A percentile compares a stretch with the other conserved stretches of the same genome.
Conservation (phyloP, 169 alveolate species). For the Plasmodium billcollinsi region DNA sequence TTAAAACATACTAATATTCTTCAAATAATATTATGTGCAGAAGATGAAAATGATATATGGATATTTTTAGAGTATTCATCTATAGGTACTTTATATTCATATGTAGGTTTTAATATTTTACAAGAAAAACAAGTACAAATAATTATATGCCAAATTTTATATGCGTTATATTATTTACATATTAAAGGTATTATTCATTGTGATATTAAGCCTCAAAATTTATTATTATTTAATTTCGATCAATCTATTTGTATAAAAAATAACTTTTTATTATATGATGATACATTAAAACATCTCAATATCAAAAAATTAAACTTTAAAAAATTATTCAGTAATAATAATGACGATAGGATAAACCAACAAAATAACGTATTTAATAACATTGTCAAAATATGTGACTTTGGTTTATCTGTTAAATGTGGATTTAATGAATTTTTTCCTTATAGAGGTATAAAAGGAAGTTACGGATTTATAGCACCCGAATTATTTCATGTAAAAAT, state of each 20-base stretch:
- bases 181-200: constrained; percentile 75
- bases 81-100: constrained; percentile 73
- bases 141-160: constrained; percentile 81
- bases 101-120: constrained; percentile 62
- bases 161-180: constrained; percentile 84
- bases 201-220: constrained; percentile 87
- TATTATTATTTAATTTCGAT: constrained; percentile 79
- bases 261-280: constrained; percentile 7
- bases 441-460: constrained; percentile 77
- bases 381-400: constrained; percentile 57
- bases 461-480: constrained; percentile 82
- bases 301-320: constrained; percentile 24
- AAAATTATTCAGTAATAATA: constrained; percentile 39
- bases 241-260: constrained; percentile 13
- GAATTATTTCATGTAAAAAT: constrained; percentile 76
- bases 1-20: constrained; percentile 66
- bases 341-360: constrained; percentile 5
- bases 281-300: background rate
- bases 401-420: constrained; percentile 71
- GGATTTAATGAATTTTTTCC: constrained; percentile 54
- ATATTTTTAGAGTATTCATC: constrained; percentile 78
- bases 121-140: constrained; percentile 80
- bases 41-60: constrained; percentile 75
- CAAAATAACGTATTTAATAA: constrained; percentile 15
- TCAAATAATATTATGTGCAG: constrained; percentile 74